Evolutionary conservation across 2,329 filamentous ascomycete genomes (phyloP).

Genomic region (Colletotrichum higginsianum): DNA sequence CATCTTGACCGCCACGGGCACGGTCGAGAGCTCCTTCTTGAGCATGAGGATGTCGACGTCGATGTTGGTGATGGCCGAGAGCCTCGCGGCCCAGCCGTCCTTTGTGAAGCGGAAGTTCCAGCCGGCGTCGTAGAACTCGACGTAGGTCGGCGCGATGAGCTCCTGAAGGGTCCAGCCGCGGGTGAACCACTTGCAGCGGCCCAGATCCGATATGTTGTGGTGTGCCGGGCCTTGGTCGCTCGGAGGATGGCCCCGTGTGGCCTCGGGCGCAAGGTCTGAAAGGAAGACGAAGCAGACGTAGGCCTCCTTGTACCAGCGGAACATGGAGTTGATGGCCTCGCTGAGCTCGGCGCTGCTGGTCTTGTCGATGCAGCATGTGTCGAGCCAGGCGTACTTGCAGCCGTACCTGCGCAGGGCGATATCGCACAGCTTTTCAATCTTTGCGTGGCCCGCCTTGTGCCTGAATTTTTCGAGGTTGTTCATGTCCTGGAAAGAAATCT

Average conservation of each 20-base stretch:
- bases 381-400: slow-evolving; percentile 45
- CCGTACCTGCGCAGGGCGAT: slow-evolving; percentile 20
- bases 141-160: slow-evolving; percentile 40
- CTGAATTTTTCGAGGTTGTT: neutral
- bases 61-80: slow-evolving; percentile 19
- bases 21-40: neutral
- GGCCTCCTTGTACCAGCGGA: slow-evolving; percentile 44
- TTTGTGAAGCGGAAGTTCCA: slow-evolving; percentile 42
- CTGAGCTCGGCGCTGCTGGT: slow-evolving; percentile 45
- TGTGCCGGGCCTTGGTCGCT: too few species aligned
- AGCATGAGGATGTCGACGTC: slow-evolving; percentile 9
- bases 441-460: slow-evolving; percentile 27
- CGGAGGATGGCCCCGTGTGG: neutral
- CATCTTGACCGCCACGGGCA: slow-evolving; percentile 46
- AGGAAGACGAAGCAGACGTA: slow-evolving; percentile 45
- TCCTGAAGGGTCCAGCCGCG: slow-evolving; percentile 46
- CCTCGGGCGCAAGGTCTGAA: slow-evolving; percentile 34
- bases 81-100: neutral
- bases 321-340: slow-evolving; percentile 46
- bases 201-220: slow-evolving; percentile 1
- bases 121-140: slow-evolving; percentile 41
- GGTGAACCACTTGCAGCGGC: slow-evolving; percentile 42
- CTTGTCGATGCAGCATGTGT: slow-evolving; percentile 50
- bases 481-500: slow-evolving; percentile 46
- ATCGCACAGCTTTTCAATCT: slow-evolving; percentile 34